Evolutionary conservation across 768 basidiomycete species (phyloP).

Genomic region (Peribolospora baueri): DNA sequence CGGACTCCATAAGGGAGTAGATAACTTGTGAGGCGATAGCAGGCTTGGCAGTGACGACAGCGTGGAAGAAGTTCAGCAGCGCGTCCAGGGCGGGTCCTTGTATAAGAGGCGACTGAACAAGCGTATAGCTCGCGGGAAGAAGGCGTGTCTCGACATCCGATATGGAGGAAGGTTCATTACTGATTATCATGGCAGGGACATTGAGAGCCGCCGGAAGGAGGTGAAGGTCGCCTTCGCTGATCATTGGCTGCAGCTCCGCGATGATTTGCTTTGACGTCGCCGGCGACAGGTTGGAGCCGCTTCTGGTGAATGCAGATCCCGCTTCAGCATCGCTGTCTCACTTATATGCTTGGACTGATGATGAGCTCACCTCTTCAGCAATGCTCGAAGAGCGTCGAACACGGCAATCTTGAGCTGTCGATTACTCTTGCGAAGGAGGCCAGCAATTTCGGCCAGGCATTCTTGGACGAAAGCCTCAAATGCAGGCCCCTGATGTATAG

Average conservation of each 20-base stretch:
- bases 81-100: conserved; percentile 57
- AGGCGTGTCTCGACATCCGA: conserved; percentile 14
- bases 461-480: conserved; percentile 45
- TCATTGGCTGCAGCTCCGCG: conserved; percentile 46
- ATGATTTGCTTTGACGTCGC: conserved; percentile 40
- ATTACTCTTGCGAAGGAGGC: conserved; percentile 51
- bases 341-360: background rate
- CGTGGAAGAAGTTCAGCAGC: conserved; percentile 53
- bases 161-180: conserved; percentile 3
- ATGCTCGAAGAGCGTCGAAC: conserved; percentile 47
- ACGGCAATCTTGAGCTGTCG: conserved; percentile 52
- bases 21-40: conserved; percentile 19
- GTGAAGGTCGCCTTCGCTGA: conserved; percentile 51
- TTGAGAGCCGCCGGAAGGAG: conserved; percentile 29
- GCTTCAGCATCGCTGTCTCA: background rate
- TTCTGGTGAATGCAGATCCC: conserved; percentile 2
- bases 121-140: conserved; percentile 20
- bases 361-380: conserved; percentile 34
- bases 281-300: conserved; percentile 23
- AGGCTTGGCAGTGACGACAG: conserved; percentile 54
- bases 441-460: conserved; percentile 51
- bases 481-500: background rate
- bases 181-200: background rate
- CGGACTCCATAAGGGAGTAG: no score
- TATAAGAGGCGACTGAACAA: conserved; percentile 55